phyloP scores from a whole-genome alignment of 2,329 filamentous ascomycete genomes.

The Neonectria magnoliae region DNA sequence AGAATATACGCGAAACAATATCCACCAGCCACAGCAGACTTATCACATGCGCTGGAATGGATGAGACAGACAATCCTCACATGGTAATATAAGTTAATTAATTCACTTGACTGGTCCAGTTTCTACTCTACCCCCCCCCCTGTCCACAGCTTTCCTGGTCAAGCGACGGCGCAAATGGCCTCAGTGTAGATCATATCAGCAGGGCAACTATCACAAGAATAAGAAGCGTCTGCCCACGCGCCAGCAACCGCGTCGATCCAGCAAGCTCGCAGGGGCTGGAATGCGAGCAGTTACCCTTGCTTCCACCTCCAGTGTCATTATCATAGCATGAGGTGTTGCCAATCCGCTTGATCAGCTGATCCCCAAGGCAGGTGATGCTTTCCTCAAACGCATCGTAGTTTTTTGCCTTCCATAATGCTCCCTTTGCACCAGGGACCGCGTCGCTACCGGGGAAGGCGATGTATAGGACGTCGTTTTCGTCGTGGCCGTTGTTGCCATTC shows the following conservation, averaged over 20 bases:
- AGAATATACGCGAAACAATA: not conserved
- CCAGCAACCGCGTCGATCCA: not conserved
- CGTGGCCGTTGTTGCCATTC: conserved; percentile 65
- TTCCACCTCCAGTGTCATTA: not conserved
- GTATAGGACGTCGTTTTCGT: conserved; percentile 66
- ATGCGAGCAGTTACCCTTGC: not conserved
- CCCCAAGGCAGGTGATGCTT: not conserved
- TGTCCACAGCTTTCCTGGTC: not conserved
- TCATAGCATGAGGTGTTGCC: not conserved
- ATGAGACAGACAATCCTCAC: too few species aligned
- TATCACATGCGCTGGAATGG: not conserved
- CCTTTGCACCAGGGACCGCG: conserved; percentile 62
- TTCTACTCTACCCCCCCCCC: too few species aligned
- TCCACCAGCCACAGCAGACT: not conserved
- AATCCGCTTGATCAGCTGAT: not conserved
- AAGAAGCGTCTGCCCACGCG: not conserved
- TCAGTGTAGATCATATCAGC: not conserved
- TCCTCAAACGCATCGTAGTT: not conserved
- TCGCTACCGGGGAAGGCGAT: conserved; percentile 64
- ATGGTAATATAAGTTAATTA: too few species aligned
- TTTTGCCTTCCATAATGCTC: conserved; percentile 62
- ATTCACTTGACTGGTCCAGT: too few species aligned
- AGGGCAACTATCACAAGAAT: not conserved
- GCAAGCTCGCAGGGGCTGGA: too few species aligned
- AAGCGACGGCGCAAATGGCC: not conserved